These are phyloP conservation scores for Solanum sejunctum DNA, from an alignment of 257 asterid species.

Conservation along the genomic window DNA sequence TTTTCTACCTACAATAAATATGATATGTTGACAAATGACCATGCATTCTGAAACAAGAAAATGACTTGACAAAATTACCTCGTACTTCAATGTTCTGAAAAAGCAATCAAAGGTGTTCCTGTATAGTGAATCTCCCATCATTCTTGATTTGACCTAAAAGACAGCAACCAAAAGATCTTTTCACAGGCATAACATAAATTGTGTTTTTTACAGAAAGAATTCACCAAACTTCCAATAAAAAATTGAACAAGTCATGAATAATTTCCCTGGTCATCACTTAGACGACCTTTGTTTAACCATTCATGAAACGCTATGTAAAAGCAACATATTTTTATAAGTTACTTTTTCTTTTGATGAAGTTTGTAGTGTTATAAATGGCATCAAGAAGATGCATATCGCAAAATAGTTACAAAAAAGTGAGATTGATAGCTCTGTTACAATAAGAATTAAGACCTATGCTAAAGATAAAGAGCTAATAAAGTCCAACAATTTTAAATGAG, in stretches of 20 bases:
- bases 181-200: neutral
- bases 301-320: neutral
- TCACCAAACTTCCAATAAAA: neutral
- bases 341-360: neutral
- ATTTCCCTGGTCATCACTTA: neutral
- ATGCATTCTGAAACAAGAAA: neutral
- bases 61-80: slow-evolving; percentile 30
- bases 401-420: neutral
- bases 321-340: neutral
- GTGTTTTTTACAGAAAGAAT: neutral
- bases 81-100: slow-evolving; percentile 56
- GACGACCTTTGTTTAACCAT: neutral
- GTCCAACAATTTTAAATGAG: neutral
- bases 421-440: neutral
- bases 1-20: neutral
- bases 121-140: slow-evolving; percentile 90
- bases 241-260: neutral
- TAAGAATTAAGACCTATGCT: neutral
- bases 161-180: slow-evolving; percentile 3
- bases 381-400: neutral
- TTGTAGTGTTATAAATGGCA: neutral
- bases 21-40: neutral
- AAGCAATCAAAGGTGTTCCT: slow-evolving; percentile 70
- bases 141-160: slow-evolving; percentile 79
- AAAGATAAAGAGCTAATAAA: neutral